A percentile compares a stretch with the other conserved stretches of the same genome.
phyloP scores from a whole-genome alignment of 371 early-diverging fungal genomes.

The Syncephalastrum monosporum region DNA sequence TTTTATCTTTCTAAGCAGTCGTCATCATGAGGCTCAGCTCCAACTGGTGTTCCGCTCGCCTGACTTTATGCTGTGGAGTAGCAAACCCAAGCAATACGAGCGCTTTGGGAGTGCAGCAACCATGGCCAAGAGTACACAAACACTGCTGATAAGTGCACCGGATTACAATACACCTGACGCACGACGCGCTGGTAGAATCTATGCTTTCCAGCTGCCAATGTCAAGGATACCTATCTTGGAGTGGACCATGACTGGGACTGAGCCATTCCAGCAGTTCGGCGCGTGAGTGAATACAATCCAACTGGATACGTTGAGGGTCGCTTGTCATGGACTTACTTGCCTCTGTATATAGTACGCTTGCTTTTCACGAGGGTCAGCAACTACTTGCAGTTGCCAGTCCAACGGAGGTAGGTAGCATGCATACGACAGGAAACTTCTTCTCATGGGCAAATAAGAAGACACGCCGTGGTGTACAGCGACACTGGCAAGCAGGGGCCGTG shows the following conservation, averaged over 20 bases:
- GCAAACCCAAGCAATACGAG: conserved; percentile 21
- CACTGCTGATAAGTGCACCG: conserved; percentile 38
- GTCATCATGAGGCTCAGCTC: conserved; percentile 1
- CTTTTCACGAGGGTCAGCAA: not conserved
- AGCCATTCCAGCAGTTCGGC: conserved; percentile 50
- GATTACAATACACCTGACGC: conserved; percentile 15
- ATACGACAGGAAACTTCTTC: no score
- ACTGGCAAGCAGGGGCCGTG: conserved; percentile 47
- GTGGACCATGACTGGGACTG: conserved; percentile 36
- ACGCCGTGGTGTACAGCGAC: conserved; percentile 11
- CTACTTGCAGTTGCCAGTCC: conserved; percentile 33
- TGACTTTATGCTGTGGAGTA: conserved; percentile 19
- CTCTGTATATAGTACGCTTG: not conserved
- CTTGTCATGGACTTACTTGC: not conserved
- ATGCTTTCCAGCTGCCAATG: conserved; percentile 26
- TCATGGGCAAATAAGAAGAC: conserved; percentile 4
- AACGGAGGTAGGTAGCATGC: conserved; percentile 25
- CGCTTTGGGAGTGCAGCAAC: conserved; percentile 37
- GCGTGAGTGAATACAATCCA: conserved; percentile 14
- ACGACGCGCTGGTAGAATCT: conserved; percentile 39
- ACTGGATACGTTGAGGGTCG: no score
- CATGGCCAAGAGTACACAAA: not conserved
- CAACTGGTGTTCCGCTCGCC: conserved; percentile 12
- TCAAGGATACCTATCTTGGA: conserved; percentile 1
- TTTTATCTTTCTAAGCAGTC: conserved; percentile 21